phyloP scores from a whole-genome alignment of 2,329 filamentous ascomycete species.

The Penicillium sp. region DNA sequence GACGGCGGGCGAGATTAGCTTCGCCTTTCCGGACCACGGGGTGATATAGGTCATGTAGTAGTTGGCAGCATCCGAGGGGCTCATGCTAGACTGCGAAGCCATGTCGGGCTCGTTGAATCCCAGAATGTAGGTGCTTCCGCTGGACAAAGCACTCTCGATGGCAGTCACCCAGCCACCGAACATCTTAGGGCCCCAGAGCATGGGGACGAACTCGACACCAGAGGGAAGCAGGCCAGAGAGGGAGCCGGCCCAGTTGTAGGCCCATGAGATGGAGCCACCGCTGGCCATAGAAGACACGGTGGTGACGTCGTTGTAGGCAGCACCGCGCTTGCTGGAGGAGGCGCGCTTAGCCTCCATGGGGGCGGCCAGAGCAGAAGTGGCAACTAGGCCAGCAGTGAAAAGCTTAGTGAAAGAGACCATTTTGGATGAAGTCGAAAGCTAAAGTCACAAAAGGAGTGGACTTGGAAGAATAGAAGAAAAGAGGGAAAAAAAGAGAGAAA shows the following conservation, averaged over 20 bases:
- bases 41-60: constrained; percentile 40
- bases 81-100: constrained; percentile 37
- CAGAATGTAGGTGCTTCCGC: constrained; percentile 37
- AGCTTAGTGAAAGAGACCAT: constrained; percentile 40
- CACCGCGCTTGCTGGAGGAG: constrained; percentile 27
- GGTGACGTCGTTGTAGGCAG: constrained; percentile 40
- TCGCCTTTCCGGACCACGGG: constrained; percentile 33
- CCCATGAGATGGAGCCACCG: constrained; percentile 37
- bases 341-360: constrained; percentile 27
- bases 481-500: constrained; percentile 22
- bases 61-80: constrained; percentile 34
- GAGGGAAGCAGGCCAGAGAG: constrained; percentile 29
- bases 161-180: constrained; percentile 35
- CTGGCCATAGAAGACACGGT: constrained; percentile 31
- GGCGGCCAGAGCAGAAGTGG: constrained; percentile 31
- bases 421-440: constrained; percentile 11
- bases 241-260: constrained; percentile 44
- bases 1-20: constrained; percentile 41
- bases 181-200: constrained; percentile 43
- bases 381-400: constrained; percentile 33
- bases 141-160: constrained; percentile 32
- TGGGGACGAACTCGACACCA: constrained; percentile 43
- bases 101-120: constrained; percentile 49
- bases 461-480: constrained; percentile 6
- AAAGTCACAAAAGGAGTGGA: constrained; percentile 7